Base-by-base conservation (phyloP, 306 rosid genomes). In the Cajanus cajan region DNA sequence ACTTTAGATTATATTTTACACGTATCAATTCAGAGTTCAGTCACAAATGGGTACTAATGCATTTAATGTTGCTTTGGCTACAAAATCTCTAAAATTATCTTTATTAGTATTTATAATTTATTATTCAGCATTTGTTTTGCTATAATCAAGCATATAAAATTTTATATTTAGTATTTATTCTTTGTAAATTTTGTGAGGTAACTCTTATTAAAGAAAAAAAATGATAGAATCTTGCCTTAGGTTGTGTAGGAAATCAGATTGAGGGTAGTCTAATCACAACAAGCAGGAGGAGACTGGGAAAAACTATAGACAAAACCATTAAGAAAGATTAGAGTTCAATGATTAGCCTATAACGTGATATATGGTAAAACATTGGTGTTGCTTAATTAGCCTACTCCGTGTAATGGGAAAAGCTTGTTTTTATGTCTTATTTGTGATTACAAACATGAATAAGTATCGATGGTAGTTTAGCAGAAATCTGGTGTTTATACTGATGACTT, bases 1-100 rank as follows among this genome's bases (percentile, higher is more conserved):
- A 9, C 51, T 75, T 25, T 25, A 13, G 24, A 61, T 54, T 80
- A 71, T 18, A 71, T 58, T 63, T 66, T 69, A 68, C 66, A 39
- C 7, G 6, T 2, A 6, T 33, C 24, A 64, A 34, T 34, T 15
- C 15, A 19, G 39, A 22, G 67, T 65, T 77, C 62, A 48, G 25
- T 34, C 54, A 57, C 52, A 68, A 22, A 33, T n/a, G 58, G 37
- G 12, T 4, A 57, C 36, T 18, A 74, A 54, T 58, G 18, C 24
- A 43, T 54, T 28, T 39, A 73, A 1, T 62, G 74, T 28, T 62
- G 25, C 71, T 45, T 79, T 81, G 77, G 25, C 39, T 55, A 21
- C 5, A 67, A 11, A 67, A 67, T 52, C 15, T 65, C 61, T 21
- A 21, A 54, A 81, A 15, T 8, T 31, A 21, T 47, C 64, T 14